Evolutionary conservation across 2,329 filamentous ascomycete species (phyloP).

Genomic region (Endocalyx cinctus): DNA sequence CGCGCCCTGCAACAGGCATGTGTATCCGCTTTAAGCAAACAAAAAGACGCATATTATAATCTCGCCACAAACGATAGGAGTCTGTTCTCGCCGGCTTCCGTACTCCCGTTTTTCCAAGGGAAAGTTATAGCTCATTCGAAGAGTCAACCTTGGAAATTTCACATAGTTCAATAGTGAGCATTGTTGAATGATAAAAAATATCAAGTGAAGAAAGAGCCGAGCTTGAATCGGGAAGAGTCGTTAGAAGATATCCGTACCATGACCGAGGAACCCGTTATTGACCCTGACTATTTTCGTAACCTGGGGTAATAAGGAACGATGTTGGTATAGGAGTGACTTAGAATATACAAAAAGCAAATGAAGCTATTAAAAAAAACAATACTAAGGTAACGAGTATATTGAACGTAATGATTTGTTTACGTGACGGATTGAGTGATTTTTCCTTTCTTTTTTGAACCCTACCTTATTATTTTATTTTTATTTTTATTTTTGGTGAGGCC

Average conservation of each 20-base stretch:
- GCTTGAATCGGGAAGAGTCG: slow-evolving; percentile 26
- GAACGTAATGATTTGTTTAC: not conserved
- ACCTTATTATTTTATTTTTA: no score
- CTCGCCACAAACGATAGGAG: no score
- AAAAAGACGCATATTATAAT: no score
- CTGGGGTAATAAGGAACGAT: slow-evolving; percentile 18
- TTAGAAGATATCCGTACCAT: slow-evolving; percentile 17
- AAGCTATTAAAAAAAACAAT: slow-evolving; percentile 5
- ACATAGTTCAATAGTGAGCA: no score
- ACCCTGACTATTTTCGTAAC: slow-evolving; percentile 25
- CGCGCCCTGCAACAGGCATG: no score
- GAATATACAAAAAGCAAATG: slow-evolving; percentile 15
- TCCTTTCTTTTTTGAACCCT: no score
- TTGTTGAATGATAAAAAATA: not conserved
- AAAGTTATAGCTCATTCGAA: no score
- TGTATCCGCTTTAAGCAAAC: no score
- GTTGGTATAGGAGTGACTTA: slow-evolving; percentile 19
- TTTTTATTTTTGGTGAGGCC: slow-evolving; percentile 10
- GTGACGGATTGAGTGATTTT: slow-evolving; percentile 20
- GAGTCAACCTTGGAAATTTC: no score
- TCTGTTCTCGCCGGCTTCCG: no score
- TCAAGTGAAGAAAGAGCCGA: slow-evolving; percentile 18
- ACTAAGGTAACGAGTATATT: not conserved
- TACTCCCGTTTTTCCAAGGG: no score
- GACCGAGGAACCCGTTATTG: slow-evolving; percentile 23